Evolutionary conservation across 1,284 basidiomycete species (phyloP).

Genomic region (Papiliotrema terrestris): DNA sequence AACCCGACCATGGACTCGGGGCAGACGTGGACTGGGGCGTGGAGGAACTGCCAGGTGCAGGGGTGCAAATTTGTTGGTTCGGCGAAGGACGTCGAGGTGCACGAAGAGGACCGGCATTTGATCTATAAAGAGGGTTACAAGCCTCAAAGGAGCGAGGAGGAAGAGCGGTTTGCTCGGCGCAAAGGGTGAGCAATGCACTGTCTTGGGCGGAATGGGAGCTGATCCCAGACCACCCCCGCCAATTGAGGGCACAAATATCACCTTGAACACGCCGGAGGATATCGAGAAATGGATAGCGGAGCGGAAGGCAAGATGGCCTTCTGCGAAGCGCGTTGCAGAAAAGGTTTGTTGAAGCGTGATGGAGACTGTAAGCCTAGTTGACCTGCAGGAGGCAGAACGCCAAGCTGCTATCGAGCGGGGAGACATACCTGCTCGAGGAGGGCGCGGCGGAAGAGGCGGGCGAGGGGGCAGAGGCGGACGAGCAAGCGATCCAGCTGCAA

Average conservation of each 20-base stretch:
- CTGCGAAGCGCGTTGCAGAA: constrained; percentile 62
- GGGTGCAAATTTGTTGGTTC: constrained; percentile 73
- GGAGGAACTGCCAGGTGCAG: constrained; percentile 59
- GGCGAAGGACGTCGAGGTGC: constrained; percentile 67
- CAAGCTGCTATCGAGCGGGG: constrained; percentile 75
- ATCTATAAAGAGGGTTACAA: constrained; percentile 62
- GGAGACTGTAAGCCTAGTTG: not conserved
- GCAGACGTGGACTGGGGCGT: constrained; percentile 13
- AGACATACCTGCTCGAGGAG: constrained; percentile 54
- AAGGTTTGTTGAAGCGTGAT: constrained; percentile 51
- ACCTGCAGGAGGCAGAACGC: constrained; percentile 57
- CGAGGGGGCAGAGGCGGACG: constrained; percentile 6
- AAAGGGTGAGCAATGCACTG: constrained; percentile 50
- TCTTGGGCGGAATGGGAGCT: constrained; percentile 55
- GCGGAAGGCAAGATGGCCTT: constrained; percentile 79
- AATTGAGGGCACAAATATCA: constrained; percentile 75
- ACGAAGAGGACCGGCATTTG: constrained; percentile 87
- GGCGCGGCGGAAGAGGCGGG: constrained; percentile 39
- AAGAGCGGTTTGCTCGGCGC: constrained; percentile 61
- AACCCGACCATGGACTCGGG: not conserved
- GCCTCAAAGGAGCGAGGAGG: constrained; percentile 56
- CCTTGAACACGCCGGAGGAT: constrained; percentile 74
- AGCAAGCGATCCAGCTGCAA: constrained; percentile 27
- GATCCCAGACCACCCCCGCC: constrained; percentile 49
- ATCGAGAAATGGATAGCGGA: constrained; percentile 82